phyloP scores from a whole-genome alignment of 2,329 filamentous ascomycete genomes.

The Cryphonectria carpinicola region DNA sequence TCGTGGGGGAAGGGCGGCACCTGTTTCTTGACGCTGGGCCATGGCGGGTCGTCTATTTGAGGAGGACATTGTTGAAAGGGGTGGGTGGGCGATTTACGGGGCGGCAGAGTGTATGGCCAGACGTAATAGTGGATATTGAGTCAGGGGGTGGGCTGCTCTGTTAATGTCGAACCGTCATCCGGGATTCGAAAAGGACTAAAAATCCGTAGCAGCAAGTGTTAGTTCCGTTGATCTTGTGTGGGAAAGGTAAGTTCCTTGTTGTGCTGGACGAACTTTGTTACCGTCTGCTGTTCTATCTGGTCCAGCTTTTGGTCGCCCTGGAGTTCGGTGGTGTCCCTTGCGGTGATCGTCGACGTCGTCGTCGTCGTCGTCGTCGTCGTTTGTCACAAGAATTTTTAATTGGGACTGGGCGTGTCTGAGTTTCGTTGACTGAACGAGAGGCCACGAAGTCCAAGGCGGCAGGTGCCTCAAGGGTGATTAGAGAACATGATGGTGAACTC shows the following conservation, averaged over 20 bases:
- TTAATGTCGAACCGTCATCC: neutral
- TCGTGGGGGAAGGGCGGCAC: constrained; percentile 30
- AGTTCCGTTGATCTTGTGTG: neutral
- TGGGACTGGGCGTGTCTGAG: neutral
- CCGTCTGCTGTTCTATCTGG: neutral
- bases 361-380: constrained; percentile 1
- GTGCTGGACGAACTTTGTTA: neutral
- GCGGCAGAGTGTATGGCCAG: neutral
- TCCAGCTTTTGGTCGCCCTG: neutral
- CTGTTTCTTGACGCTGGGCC: constrained; percentile 33
- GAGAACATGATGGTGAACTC: neutral
- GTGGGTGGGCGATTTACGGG: neutral
- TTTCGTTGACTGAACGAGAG: neutral
- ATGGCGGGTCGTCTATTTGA: constrained; percentile 55
- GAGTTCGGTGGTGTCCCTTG: neutral
- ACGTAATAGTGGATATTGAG: constrained; percentile 13
- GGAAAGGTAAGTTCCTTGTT: neutral
- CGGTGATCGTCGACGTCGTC: constrained; percentile 5
- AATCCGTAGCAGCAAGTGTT: neutral
- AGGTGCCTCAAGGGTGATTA: neutral
- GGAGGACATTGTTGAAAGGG: constrained; percentile 44
- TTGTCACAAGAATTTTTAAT: neutral
- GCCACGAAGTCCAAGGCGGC: neutral
- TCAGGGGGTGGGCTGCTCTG: constrained; percentile 14
- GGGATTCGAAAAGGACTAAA: neutral